Conservation (phyloP, 1,139 yeast species). For the Blastobotrys buckinghamii region DNA sequence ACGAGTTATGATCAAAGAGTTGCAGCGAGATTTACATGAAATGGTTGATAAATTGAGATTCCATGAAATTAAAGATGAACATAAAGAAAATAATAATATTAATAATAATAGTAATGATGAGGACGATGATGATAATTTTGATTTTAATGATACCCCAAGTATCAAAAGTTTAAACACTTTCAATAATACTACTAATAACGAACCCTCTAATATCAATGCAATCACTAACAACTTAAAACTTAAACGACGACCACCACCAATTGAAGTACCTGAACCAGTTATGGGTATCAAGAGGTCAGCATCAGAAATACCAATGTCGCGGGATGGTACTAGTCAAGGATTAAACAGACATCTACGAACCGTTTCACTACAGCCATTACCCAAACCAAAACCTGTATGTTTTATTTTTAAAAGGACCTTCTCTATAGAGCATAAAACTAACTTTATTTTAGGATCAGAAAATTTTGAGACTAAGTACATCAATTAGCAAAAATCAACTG, state of each 20-base stretch:
- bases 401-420: not conserved
- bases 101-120: not conserved
- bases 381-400: not conserved
- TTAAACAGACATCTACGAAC: not conserved
- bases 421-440: not conserved
- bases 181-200: not conserved
- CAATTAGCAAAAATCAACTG: not conserved
- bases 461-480: not conserved
- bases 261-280: not conserved
- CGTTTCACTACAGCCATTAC: constrained; percentile 1
- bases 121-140: not conserved
- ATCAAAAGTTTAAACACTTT: not conserved
- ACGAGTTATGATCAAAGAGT: constrained; percentile 1
- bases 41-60: too few relatives aligned
- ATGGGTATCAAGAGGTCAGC: constrained; percentile 3
- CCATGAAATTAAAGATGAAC: not conserved
- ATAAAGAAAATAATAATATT: not conserved
- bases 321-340: not conserved
- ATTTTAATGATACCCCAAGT: not conserved
- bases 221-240: not conserved
- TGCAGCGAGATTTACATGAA: constrained; percentile 5
- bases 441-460: not conserved
- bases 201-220: too few relatives aligned
- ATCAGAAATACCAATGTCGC: not conserved
- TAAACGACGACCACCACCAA: constrained; percentile 3